Evolutionary conservation across 768 basidiomycete genomes (phyloP), one percentile per base, ranked within the genome.

Genomic region (Rhodotorula diobovata): DNA sequence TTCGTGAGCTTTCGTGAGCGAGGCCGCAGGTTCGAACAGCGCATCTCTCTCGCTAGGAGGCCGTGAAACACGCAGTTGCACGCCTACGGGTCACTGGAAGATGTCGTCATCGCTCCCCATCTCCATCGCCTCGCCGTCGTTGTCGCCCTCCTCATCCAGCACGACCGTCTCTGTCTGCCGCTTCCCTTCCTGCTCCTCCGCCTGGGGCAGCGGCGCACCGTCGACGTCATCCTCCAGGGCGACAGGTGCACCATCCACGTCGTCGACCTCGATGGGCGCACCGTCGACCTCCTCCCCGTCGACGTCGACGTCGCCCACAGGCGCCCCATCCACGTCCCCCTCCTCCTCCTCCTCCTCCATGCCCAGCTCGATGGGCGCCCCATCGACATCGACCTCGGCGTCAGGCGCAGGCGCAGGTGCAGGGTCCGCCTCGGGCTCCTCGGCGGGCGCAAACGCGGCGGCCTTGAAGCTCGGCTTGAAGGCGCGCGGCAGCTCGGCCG

Each of bases 341-440:
- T 81, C 80, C 1, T 79, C 43, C 55, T 79, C 74, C 30, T 60
- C 39, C 51, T 0, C 41, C 14, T 18, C 41, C 14, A 12, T 18
- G 41, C 41, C 41, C 8, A 43, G 41, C 41, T 43, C 30, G 63
- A 54, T 35, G 9, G 53, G 34, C 21, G 51, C 54, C 5, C 63
- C 55, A 16, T 67, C 66, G 48, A 72, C 37, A 15, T 51, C 83
- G 83, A 5, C 83, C 50, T 83, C 83, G 34, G 84, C 72, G 30
- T 57, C 35, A 55, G 76, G 77, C 45, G 59, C 66, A 28, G 56
- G 76, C 35, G 25, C 37, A 68, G 6, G 85, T 83, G 70, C 83
- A 82, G 21, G 87, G 87, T 60, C 87, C 87, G 39, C 85, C 77
- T 68, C 67, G 30, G 37, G 20, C 32, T 61, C 45, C 56, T 66